A percentile compares a stretch with the other conserved stretches of the same genome.
phyloP scores from a whole-genome alignment of 139 green algal species.

The Medakamo hakoo region DNA sequence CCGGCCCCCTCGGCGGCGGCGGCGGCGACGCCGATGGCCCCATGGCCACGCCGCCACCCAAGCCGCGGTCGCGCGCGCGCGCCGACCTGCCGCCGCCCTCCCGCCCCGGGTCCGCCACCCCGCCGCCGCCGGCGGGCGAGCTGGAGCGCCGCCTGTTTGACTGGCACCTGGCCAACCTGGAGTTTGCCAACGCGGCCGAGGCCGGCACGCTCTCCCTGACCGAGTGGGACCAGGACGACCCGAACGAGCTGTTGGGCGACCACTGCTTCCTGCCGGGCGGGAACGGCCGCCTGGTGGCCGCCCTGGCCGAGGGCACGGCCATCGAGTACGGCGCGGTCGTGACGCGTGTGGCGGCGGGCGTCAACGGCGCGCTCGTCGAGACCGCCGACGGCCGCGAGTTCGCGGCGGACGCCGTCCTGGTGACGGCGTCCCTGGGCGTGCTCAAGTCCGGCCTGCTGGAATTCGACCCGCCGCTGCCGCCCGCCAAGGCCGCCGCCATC shows the following conservation, averaged over 20 bases:
- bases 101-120: too few relatives aligned
- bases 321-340: conserved; percentile 62
- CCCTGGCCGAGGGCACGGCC: conserved; percentile 47
- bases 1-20: neutral
- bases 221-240: conserved; percentile 89
- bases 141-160: conserved; percentile 43
- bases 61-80: neutral
- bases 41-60: neutral
- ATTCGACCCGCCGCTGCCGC: conserved; percentile 70
- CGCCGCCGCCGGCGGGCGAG: neutral
- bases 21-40: neutral
- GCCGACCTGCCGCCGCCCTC: neutral
- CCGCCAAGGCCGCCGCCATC: conserved; percentile 68
- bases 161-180: conserved; percentile 94
- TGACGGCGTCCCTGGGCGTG: conserved; percentile 79
- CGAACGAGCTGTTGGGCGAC: conserved; percentile 47
- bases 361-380: conserved; percentile 34
- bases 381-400: conserved; percentile 18
- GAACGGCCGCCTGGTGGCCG: conserved; percentile 65
- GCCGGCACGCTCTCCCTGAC: conserved; percentile 43
- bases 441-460: conserved; percentile 46
- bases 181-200: conserved; percentile 82
- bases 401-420: conserved; percentile 52
- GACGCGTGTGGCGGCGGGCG: conserved; percentile 26
- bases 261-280: conserved; percentile 52